phyloP scores from a whole-genome alignment of 345 rosid species.

The Sisymbrium irio region DNA sequence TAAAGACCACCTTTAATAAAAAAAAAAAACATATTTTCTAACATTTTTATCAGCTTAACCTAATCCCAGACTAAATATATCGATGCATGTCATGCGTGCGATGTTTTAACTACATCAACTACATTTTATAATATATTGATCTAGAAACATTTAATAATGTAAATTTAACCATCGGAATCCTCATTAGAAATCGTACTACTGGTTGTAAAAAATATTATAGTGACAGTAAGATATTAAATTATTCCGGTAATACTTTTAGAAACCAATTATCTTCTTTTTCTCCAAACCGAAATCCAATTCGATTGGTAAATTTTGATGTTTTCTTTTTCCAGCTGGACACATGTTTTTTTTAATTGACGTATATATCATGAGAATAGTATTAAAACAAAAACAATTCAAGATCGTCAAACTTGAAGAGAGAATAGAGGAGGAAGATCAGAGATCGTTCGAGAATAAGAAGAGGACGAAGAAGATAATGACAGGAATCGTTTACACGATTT shows the following conservation, averaged over 20 bases:
- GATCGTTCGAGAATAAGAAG: conserved; percentile 27
- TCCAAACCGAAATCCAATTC: background rate
- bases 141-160: background rate
- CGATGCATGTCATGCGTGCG: background rate
- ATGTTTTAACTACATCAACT: background rate
- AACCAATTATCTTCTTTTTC: background rate
- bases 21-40: background rate
- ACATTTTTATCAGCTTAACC: conserved; percentile 7
- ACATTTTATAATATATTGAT: background rate
- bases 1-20: background rate
- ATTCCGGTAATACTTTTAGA: background rate
- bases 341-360: background rate
- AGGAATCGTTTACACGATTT: conserved; percentile 27
- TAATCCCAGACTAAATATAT: background rate
- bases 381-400: conserved; percentile 3
- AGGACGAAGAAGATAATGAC: conserved; percentile 22
- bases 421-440: conserved; percentile 38
- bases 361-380: background rate
- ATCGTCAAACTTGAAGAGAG: conserved; percentile 32
- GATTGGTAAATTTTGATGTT: background rate
- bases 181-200: background rate
- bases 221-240: background rate
- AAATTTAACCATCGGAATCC: background rate
- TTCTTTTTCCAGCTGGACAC: background rate
- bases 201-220: background rate